phyloP scores from a whole-genome alignment of 169 alveolate species.

The Cystoisospora suis region DNA sequence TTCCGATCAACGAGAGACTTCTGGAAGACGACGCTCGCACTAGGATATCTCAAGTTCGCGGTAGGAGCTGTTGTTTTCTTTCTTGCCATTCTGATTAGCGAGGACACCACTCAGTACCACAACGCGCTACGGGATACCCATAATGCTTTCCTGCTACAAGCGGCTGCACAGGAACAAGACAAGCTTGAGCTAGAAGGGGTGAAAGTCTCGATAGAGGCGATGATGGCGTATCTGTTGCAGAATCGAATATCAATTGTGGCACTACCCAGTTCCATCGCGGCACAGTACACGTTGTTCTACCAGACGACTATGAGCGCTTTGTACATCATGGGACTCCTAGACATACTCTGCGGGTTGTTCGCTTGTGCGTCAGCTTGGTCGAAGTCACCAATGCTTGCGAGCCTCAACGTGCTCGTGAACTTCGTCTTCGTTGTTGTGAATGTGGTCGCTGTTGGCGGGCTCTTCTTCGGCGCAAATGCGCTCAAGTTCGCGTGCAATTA shows the following conservation, averaged over 20 bases:
- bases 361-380: neutral
- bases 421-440: conserved; percentile 11
- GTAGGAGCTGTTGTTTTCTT: neutral
- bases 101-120: neutral
- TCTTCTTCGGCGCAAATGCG: neutral
- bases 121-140: neutral
- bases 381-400: neutral
- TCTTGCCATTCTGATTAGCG: neutral
- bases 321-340: neutral
- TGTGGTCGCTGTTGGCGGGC: conserved; percentile 24
- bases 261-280: neutral
- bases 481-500: neutral
- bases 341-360: neutral
- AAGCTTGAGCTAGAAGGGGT: too few relatives aligned
- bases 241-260: neutral
- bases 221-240: neutral
- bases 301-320: neutral
- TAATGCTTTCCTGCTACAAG: neutral
- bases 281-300: neutral
- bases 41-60: conserved; percentile 1
- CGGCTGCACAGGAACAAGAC: neutral
- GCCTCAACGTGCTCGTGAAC: neutral
- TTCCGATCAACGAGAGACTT: neutral
- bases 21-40: neutral
- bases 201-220: too few relatives aligned